Evolutionary conservation across 2,329 filamentous ascomycete species (phyloP).

Genomic region (Fusarium pilosicola): DNA sequence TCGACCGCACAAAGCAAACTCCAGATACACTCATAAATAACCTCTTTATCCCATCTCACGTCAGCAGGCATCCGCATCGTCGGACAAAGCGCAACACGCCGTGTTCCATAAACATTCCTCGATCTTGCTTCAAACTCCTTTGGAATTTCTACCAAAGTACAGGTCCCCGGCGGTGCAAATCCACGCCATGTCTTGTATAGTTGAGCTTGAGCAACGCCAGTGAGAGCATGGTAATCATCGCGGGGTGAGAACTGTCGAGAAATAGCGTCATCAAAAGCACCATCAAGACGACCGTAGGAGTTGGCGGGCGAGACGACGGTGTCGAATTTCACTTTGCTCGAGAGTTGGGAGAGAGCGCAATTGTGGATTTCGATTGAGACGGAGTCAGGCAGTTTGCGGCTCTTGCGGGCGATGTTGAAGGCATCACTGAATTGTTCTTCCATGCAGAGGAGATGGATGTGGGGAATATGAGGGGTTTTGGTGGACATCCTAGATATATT

Average conservation of each 20-base stretch:
- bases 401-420: conserved; percentile 4
- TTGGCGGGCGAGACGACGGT: conserved; percentile 65
- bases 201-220: conserved; percentile 53
- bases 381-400: conserved; percentile 43
- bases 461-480: conserved; percentile 8
- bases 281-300: conserved; percentile 64
- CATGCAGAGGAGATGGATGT: conserved; percentile 33
- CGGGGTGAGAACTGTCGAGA: conserved; percentile 58
- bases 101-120: conserved; percentile 54
- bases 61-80: conserved; percentile 61
- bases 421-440: conserved; percentile 21
- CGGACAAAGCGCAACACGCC: conserved; percentile 60
- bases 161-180: conserved; percentile 61
- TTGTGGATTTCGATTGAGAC: conserved; percentile 51
- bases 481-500: background rate
- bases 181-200: conserved; percentile 60
- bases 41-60: conserved; percentile 60
- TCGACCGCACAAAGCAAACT: conserved; percentile 60
- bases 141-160: conserved; percentile 59
- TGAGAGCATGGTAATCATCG: conserved; percentile 59
- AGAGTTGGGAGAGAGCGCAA: conserved; percentile 52
- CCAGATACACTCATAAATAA: conserved; percentile 66
- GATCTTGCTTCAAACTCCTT: conserved; percentile 46
- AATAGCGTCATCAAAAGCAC: conserved; percentile 65
- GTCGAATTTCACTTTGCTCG: conserved; percentile 53